Evolutionary conservation across 176 grass and related monocot species (phyloP).

Genomic region (Eragrostis curvula): DNA sequence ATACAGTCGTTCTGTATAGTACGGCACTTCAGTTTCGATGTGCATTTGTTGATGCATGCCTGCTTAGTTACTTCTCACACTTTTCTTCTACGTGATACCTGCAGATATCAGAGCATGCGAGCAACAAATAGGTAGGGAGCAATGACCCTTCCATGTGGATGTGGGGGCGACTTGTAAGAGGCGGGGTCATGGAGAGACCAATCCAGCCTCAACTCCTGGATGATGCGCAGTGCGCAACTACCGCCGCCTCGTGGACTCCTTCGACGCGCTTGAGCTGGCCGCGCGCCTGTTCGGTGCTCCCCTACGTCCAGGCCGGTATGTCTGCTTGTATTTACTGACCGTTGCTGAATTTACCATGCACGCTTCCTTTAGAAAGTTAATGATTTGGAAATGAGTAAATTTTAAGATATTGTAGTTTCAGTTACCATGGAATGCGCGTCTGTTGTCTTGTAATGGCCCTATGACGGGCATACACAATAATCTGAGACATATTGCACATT

Average conservation of each 20-base stretch:
- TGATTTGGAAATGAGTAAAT: neutral
- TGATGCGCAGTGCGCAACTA: constrained; percentile 64
- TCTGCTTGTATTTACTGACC: neutral
- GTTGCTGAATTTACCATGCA: neutral
- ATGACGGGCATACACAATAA: constrained; percentile 6
- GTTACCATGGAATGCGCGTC: constrained; percentile 1
- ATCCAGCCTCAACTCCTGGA: constrained; percentile 83
- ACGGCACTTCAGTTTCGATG: too few relatives aligned
- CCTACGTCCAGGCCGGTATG: constrained; percentile 75
- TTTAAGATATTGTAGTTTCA: neutral
- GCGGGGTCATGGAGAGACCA: constrained; percentile 50
- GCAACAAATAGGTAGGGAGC: too few relatives aligned
- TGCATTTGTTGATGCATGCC: too few relatives aligned
- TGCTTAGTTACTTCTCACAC: too few relatives aligned
- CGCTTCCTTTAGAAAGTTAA: neutral
- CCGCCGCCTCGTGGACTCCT: constrained; percentile 68
- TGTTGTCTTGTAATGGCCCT: neutral
- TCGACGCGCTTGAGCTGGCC: constrained; percentile 68
- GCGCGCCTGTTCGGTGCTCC: constrained; percentile 70
- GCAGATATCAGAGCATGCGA: too few relatives aligned
- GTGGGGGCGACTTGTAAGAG: too few relatives aligned
- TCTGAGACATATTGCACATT: neutral
- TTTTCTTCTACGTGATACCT: too few relatives aligned
- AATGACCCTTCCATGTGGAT: too few relatives aligned
- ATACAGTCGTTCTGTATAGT: too few relatives aligned